Evolutionary conservation across 2,329 filamentous ascomycete species (phyloP), one percentile per base, ranked within the genome.

Genomic region (Xylaria sp.): DNA sequence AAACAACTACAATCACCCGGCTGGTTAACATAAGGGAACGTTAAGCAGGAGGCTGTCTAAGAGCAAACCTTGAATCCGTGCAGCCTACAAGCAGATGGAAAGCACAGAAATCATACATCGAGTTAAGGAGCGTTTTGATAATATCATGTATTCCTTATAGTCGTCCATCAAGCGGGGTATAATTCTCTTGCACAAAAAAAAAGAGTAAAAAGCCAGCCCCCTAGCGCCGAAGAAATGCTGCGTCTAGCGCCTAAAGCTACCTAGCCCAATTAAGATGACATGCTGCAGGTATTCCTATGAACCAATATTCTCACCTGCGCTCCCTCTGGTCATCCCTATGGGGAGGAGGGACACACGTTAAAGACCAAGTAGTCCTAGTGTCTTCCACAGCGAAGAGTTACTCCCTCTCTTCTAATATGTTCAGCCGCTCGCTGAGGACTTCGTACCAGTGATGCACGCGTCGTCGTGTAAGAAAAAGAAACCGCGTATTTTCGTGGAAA

Each of bases 91-190:
- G 34, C 8, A 3, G 8, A 36, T 6, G 6, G 34, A 36, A 36
- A 36, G 34, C 34, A 36, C 34, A 1, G 34, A 36, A 36, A 36
- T 36, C 11, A 36, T 7, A 11, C 6, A 11, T 36, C 7, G 2
- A 6, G 11, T 36, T 36, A 36, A 11, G 34, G 7, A 11, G 34
- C 30, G 17, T 53, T 27, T 56, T 67, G 51, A 54, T 17, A 56
- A 60, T 60, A 57, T 64, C 60, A 64, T 67, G 17, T 55, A 61
- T 65, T 68, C 36, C 32, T 63, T 30, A 1, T 42, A 59, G 36
- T n/a, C 65, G 57, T 67, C 50, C 47, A 58, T 57, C 34, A 55
- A 60, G 19, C 68, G 68, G 68, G 68, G 68, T 70, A 70, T 70
- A 56, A 65, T 59, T 64, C 51, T 63, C 51, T 64, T 48, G 6